phyloP scores from a whole-genome alignment of 2,329 filamentous ascomycete species.

The Ceratocystiopsis minuta region DNA sequence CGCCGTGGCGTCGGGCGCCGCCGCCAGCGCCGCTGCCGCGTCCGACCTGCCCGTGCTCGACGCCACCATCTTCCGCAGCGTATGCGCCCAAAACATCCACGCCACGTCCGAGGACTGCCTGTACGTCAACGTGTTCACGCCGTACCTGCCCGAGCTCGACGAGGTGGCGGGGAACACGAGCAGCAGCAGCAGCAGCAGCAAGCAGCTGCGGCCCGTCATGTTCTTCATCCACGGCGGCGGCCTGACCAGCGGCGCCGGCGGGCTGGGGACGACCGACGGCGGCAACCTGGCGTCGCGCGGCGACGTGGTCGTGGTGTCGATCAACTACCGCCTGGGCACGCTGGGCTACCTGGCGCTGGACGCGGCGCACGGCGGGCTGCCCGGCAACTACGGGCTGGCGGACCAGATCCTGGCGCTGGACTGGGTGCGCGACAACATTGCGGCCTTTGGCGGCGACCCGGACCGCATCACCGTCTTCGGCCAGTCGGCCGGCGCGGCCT shows the following conservation, averaged over 20 bases:
- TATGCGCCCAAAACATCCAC: constrained; percentile 20
- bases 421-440: constrained; percentile 32
- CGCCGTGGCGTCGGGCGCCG: background rate
- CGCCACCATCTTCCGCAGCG: constrained; percentile 19
- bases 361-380: constrained; percentile 20
- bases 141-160: constrained; percentile 16
- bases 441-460: constrained; percentile 37
- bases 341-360: constrained; percentile 39
- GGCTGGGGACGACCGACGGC: constrained; percentile 26
- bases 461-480: constrained; percentile 38
- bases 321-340: constrained; percentile 42
- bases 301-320: constrained; percentile 38
- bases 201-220: constrained; percentile 18
- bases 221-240: constrained; percentile 32
- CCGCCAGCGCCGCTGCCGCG: constrained; percentile 13
- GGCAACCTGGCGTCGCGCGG: constrained; percentile 38
- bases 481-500: constrained; percentile 32
- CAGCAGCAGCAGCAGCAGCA: constrained; percentile 4
- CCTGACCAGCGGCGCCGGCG: constrained; percentile 29
- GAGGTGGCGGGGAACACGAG: background rate
- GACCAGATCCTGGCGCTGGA: constrained; percentile 31
- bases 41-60: constrained; percentile 10
- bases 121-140: constrained; percentile 27
- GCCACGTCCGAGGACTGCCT: constrained; percentile 27
- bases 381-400: constrained; percentile 30